Conservation (phyloP, 768 basidiomycete species). For the Mycena pura region DNA sequence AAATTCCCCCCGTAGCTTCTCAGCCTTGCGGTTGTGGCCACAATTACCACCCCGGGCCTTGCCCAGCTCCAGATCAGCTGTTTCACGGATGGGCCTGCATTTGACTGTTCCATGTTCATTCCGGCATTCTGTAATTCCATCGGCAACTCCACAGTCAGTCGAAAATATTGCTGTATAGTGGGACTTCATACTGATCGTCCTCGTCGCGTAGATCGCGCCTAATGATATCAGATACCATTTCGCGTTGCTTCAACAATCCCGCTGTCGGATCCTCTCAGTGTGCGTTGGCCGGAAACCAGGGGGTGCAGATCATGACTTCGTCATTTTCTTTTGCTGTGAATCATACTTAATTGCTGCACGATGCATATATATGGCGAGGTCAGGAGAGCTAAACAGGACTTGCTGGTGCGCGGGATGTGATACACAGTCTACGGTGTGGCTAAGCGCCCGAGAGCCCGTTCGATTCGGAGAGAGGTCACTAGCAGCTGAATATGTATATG, state of each 20-base stretch:
- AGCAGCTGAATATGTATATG: too few relatives aligned
- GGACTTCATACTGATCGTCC: background rate
- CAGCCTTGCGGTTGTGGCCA: background rate
- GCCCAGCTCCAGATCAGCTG: background rate
- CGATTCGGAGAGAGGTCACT: background rate
- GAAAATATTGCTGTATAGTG: too few relatives aligned
- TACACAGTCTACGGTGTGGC: too few relatives aligned
- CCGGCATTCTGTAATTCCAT: slow-evolving; percentile 1
- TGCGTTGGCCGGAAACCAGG: background rate
- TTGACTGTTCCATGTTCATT: background rate
- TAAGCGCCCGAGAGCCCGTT: background rate
- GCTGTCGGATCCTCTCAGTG: background rate
- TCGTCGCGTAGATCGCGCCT: background rate
- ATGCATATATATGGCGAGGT: too few relatives aligned
- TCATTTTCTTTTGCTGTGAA: too few relatives aligned
- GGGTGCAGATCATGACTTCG: too few relatives aligned
- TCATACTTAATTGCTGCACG: too few relatives aligned
- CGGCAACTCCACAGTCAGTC: background rate
- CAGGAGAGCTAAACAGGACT: too few relatives aligned
- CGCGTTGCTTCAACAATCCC: background rate
- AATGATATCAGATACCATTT: background rate
- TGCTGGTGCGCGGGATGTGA: too few relatives aligned
- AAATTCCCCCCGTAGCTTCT: background rate
- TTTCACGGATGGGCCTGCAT: background rate
- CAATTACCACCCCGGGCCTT: background rate